phyloP scores from a whole-genome alignment of 1,139 yeast species.

The Geotrichum bryndzae region DNA sequence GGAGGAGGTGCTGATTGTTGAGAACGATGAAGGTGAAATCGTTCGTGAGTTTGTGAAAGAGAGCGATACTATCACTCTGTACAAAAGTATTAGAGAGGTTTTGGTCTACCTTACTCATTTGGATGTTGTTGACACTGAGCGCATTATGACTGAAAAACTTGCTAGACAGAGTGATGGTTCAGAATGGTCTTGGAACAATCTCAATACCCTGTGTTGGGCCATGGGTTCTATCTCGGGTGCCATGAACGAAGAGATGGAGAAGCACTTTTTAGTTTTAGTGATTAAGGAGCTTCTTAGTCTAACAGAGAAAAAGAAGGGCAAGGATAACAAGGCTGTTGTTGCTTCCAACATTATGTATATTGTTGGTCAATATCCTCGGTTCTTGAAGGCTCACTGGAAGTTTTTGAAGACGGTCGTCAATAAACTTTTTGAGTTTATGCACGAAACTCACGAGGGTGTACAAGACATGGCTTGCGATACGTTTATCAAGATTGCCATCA shows the following conservation, averaged over 20 bases:
- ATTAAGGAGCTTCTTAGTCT: constrained; percentile 85
- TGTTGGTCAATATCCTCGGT: constrained; percentile 98
- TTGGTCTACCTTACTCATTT: constrained; percentile 91
- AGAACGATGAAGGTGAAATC: constrained; percentile 97
- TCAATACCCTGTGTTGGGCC: constrained; percentile 98
- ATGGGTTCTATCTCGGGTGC: constrained; percentile 98
- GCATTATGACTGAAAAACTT: constrained; percentile 84
- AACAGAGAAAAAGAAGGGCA: constrained; percentile 94
- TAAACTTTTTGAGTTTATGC: constrained; percentile 96
- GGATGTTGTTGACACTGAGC: constrained; percentile 90
- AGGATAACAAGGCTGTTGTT: constrained; percentile 96
- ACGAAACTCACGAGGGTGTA: constrained; percentile 98
- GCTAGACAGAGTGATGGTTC: constrained; percentile 90
- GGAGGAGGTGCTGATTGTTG: constrained; percentile 92
- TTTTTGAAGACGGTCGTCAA: constrained; percentile 92
- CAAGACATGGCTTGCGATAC: constrained; percentile 99
- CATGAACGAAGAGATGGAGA: constrained; percentile 97
- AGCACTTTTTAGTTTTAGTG: constrained; percentile 84
- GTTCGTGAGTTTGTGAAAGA: constrained; percentile 96
- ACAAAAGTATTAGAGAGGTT: constrained; percentile 93
- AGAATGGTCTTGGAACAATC: constrained; percentile 99
- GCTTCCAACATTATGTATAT: constrained; percentile 98
- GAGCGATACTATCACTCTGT: constrained; percentile 93
- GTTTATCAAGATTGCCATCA: constrained; percentile 86
- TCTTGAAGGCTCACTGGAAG: constrained; percentile 96